Evolutionary conservation across 2,329 filamentous ascomycete species (phyloP).

Genomic region (Coniochaeta sp.): DNA sequence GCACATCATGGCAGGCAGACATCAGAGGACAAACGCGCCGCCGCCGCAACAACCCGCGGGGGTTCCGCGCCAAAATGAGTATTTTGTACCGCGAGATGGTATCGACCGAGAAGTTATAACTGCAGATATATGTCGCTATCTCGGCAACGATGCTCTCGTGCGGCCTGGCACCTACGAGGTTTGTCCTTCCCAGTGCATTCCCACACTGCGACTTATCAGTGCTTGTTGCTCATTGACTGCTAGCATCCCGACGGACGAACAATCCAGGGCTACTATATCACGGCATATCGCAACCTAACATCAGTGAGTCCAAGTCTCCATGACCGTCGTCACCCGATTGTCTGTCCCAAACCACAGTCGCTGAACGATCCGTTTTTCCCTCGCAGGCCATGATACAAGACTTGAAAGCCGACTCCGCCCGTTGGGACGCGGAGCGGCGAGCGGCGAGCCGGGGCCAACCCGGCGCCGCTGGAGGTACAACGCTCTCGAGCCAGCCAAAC

Average conservation of each 20-base stretch:
- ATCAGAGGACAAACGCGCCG: slow-evolving; percentile 26
- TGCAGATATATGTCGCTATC: slow-evolving; percentile 75
- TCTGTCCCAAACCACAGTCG: neutral
- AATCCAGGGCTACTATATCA: slow-evolving; percentile 69
- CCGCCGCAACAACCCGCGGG: slow-evolving; percentile 28
- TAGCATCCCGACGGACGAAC: slow-evolving; percentile 48
- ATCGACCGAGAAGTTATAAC: slow-evolving; percentile 82
- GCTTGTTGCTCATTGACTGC: neutral
- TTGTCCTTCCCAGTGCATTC: slow-evolving; percentile 20
- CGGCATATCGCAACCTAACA: slow-evolving; percentile 71
- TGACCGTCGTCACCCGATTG: neutral
- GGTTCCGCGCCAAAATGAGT: slow-evolving; percentile 58
- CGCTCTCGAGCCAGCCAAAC: slow-evolving; percentile 41
- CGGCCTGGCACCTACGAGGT: slow-evolving; percentile 70
- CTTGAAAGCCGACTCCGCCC: slow-evolving; percentile 53
- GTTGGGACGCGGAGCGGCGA: slow-evolving; percentile 55
- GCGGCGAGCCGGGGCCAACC: slow-evolving; percentile 36
- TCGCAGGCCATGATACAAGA: slow-evolving; percentile 57
- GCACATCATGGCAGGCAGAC: slow-evolving; percentile 33
- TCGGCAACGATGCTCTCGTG: slow-evolving; percentile 75
- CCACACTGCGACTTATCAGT: neutral
- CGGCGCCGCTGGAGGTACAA: slow-evolving; percentile 47
- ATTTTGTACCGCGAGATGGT: slow-evolving; percentile 72
- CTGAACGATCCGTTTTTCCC: slow-evolving; percentile 1
- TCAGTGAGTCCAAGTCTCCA: slow-evolving; percentile 46